Percentiles rank a stretch among this genome's conserved stretches.
Evolutionary conservation across 202 grass and related monocot genomes (phyloP).

Genomic region (Thinopyrum obtusiflorum): DNA sequence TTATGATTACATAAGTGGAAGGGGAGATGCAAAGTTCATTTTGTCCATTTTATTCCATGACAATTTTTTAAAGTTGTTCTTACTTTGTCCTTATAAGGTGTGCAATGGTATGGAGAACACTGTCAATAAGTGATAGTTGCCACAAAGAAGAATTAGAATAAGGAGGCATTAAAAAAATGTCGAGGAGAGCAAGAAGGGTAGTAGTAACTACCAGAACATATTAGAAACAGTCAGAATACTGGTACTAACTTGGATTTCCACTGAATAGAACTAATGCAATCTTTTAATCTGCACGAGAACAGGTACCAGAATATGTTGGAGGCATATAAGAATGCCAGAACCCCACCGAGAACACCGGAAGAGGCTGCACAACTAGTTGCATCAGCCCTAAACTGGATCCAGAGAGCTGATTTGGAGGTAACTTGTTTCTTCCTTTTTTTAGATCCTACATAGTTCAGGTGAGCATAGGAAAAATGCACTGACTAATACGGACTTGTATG

Average conservation of each 20-base stretch:
- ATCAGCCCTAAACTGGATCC: constrained; percentile 37
- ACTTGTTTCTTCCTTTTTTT: not conserved
- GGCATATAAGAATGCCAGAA: constrained; percentile 44
- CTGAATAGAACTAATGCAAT: not conserved
- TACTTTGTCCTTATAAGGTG: not conserved
- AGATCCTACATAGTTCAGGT: not conserved
- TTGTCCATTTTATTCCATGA: not conserved
- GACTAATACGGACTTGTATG: not conserved
- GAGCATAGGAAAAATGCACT: not conserved
- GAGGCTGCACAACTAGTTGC: constrained; percentile 50
- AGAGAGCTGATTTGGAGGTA: constrained; percentile 55
- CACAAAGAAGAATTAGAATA: not conserved
- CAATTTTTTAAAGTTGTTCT: not conserved
- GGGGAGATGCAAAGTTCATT: not conserved
- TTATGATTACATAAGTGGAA: not conserved
- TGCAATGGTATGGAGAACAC: not conserved
- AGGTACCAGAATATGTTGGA: constrained; percentile 59
- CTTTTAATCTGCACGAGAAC: constrained; percentile 14
- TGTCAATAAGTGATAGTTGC: not conserved
- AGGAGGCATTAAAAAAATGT: not conserved
- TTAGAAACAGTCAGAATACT: not conserved
- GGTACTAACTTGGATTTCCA: constrained; percentile 15
- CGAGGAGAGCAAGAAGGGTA: not conserved
- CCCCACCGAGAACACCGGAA: constrained; percentile 38
- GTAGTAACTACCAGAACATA: not conserved